Evolutionary conservation across 441 rosid species (phyloP), one percentile per base, ranked within the genome.

Genomic region (Eutrema salsugineum): DNA sequence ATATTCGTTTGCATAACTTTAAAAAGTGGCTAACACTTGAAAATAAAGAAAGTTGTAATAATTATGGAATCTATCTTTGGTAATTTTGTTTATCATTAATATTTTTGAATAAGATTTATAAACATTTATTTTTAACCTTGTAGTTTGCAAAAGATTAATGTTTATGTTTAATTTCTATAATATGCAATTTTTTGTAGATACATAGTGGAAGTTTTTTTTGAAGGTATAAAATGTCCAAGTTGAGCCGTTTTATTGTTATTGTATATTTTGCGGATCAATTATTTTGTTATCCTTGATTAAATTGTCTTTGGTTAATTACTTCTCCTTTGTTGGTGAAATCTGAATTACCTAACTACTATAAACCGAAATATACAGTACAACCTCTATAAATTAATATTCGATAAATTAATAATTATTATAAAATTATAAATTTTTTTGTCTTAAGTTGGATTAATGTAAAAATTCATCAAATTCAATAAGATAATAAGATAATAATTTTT

Each of bases 1-100:
- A 51, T 60, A 51, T 60, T 74, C 30, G 28, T 66, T 60, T 75
- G 32, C 40, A 15, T 22, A 50, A 57, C 56, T 30, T 66, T 15
- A 8, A 22, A 8, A 22, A 24, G 56, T 66, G 68, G 73, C 24
- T 2, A 49, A 42, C 68, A 16, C 49, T 49, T 42, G 2, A 11
- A 42, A 74, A 67, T 60, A 67, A 74, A 51, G 24, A 30, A 67
- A 38, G 32, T 51, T 38, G 20, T 44, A 4, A 14, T 27, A 33
- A 58, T 10, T 15, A 1, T 32, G 9, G 48, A 58, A 24, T 39
- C 30, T 19, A 15, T 60, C 30, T 63, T 27, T 71, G 44, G 12
- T 61, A 2, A n/a, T 36, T 47, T 24, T 58, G n/a, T 32, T 2
- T n/a, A 32, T 15, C 24, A 33, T 17, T 32, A 8, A 1, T 48